Evolutionary conservation across 495 filamentous ascomycete species (phyloP), one percentile per base, ranked within the genome.

Genomic region (Penicillium alfredii): DNA sequence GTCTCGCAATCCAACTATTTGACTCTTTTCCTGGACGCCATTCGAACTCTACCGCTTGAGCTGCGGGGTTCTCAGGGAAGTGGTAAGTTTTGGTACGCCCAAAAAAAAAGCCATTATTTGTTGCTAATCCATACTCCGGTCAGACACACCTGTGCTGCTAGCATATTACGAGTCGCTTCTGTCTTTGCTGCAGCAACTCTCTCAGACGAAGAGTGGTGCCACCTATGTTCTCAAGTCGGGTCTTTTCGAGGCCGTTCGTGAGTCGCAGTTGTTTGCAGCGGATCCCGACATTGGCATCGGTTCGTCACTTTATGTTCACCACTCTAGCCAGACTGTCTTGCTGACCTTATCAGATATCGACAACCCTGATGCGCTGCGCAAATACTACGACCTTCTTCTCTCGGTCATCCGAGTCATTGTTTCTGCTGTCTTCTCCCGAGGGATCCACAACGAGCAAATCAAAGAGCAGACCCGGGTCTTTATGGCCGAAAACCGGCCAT

Each of bases 281-380:
- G 92, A 99, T 60, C 90, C 93, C 4, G 92, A 99, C 59, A 77
- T 97, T 40, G 87, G 88, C 16, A 73, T 89, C 43, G 80, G 81
- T 85, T 45, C 51, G 77, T 66, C n/a, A 25, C 31, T 31, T 9
- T 15, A 24, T 28, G 33, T 53, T 25, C 40, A 38, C 1, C 20
- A 6, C 25, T 15, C 8, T 6, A 11, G 0, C 13, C 10, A 24
- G 23, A 6, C 12, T 35, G 8, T 2, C 20, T 30, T 30, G 20
- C 54, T 63, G 39, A 65, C 43, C 15, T 16, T 5, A 4, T 4
- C 38, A 74, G 77, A 78, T 42, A 75, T 82, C 53, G 78, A 82
- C 18, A 80, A 86, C 44, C 73, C 78, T 8, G 69, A 74, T 35
- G 81, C 87, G 3, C 65, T 94, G 4, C 76, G 74, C 33, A 81